Conservation (phyloP, 371 early-diverging fungal genomes). For the Catenaria anguillulae region DNA sequence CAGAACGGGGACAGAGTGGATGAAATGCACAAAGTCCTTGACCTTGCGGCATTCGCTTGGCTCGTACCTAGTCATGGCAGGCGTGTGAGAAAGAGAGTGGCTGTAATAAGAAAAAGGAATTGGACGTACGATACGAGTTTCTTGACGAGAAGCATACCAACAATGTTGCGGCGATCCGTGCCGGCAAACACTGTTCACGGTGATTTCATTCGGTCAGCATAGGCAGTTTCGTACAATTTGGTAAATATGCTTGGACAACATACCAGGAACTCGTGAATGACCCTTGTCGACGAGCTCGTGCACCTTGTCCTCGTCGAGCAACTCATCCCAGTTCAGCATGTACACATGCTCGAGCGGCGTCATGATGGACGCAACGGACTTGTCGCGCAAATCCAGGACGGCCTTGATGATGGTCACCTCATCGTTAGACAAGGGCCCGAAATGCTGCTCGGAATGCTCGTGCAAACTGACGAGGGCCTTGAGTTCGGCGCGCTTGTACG, state of each 20-base stretch:
- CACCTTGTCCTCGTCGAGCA: constrained; percentile 47
- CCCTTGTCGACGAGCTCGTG: constrained; percentile 21
- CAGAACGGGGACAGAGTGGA: constrained; percentile 36
- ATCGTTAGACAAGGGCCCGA: constrained; percentile 68
- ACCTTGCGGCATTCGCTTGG: constrained; percentile 45
- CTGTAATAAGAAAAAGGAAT: constrained; percentile 8
- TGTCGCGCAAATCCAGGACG: constrained; percentile 75
- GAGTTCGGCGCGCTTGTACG: constrained; percentile 70
- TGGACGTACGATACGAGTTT: constrained; percentile 44
- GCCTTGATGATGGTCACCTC: constrained; percentile 85
- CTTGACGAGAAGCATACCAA: constrained; percentile 83
- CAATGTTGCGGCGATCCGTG: constrained; percentile 43
- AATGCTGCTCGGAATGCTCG: constrained; percentile 39
- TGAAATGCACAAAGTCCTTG: not conserved
- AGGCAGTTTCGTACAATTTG: too few relatives aligned
- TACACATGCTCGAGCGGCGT: constrained; percentile 71
- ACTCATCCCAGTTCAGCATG: constrained; percentile 51
- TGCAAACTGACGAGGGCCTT: constrained; percentile 84
- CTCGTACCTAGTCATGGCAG: constrained; percentile 41
- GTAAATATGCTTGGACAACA: too few relatives aligned
- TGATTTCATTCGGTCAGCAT: too few relatives aligned
- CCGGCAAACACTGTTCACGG: constrained; percentile 37
- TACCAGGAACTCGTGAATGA: constrained; percentile 14
- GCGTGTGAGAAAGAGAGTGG: too few relatives aligned
- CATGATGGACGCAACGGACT: constrained; percentile 68